Conservation (phyloP, 2,329 filamentous ascomycete genomes). For the Achaetomium macrosporum region DNA sequence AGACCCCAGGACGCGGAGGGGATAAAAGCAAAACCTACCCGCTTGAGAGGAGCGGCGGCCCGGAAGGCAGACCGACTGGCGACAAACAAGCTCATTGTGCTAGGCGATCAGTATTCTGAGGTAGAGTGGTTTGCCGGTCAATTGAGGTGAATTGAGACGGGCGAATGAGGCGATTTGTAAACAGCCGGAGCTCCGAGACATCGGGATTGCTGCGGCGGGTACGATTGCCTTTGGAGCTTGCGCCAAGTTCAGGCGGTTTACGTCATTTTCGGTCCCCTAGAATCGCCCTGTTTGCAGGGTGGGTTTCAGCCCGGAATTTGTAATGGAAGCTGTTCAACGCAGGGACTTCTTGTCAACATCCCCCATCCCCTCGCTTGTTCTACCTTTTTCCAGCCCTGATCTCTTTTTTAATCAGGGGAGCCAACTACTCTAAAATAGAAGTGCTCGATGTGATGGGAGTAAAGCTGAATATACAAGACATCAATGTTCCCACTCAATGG, state of each 20-base stretch:
- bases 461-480: too few species aligned
- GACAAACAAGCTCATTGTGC: slow-evolving; percentile 54
- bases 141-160: slow-evolving; percentile 2
- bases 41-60: slow-evolving; percentile 59
- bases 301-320: too few species aligned
- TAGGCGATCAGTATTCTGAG: not conserved
- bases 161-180: slow-evolving; percentile 10
- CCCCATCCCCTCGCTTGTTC: too few species aligned
- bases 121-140: not conserved
- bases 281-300: not conserved
- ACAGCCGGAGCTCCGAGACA: slow-evolving; percentile 6
- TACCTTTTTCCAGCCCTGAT: not conserved
- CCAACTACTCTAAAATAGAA: slow-evolving; percentile 1
- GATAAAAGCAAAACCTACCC: slow-evolving; percentile 42
- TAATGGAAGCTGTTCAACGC: too few species aligned
- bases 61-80: slow-evolving; percentile 56
- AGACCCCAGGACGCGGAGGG: not conserved
- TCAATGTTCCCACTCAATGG: too few species aligned
- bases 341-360: too few species aligned
- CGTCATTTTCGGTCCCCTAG: slow-evolving; percentile 13
- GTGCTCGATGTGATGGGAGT: not conserved
- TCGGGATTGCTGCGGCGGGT: slow-evolving; percentile 5
- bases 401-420: not conserved
- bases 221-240: not conserved
- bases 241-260: slow-evolving; percentile 9